Conservation (phyloP, 169 alveolate species). For the Eimeria praecox region DNA sequence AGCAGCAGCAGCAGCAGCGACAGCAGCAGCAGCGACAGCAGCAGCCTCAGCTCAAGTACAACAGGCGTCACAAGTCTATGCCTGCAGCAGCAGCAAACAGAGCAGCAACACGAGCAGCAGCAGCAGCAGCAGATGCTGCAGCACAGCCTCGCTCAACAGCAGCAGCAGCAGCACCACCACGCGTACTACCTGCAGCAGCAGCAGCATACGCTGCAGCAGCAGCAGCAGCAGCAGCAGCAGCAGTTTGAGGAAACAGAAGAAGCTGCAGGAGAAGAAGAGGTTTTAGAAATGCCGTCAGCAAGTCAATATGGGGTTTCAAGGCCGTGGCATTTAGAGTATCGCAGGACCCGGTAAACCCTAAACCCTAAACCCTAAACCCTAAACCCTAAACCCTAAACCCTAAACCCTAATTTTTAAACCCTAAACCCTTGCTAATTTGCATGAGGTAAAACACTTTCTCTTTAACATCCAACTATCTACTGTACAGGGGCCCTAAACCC, state of each 20-base stretch:
- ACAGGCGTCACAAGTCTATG: background rate
- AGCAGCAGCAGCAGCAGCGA: conserved; percentile 3
- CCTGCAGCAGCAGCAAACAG: background rate
- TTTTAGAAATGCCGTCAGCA: conserved; percentile 66
- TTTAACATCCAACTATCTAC: too few species aligned
- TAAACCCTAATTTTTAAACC: too few species aligned
- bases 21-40: conserved; percentile 56
- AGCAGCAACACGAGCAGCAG: background rate
- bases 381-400: conserved; percentile 43
- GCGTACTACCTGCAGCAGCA: background rate
- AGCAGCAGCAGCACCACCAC: conserved; percentile 3
- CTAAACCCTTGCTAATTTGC: background rate
- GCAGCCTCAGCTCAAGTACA: conserved; percentile 28
- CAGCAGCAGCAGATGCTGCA: conserved; percentile 37
- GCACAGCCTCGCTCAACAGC: conserved; percentile 41
- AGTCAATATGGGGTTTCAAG: conserved; percentile 57
- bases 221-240: background rate
- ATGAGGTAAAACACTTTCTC: too few species aligned
- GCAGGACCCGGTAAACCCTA: conserved; percentile 45
- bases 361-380: conserved; percentile 35
- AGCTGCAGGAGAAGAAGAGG: background rate
- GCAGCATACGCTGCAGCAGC: conserved; percentile 38
- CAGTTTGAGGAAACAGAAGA: too few species aligned
- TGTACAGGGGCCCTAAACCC: background rate
- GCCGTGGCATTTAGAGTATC: conserved; percentile 69